Base-by-base conservation (phyloP, 306 rosid species). In the Coriaria nepalensis region DNA sequence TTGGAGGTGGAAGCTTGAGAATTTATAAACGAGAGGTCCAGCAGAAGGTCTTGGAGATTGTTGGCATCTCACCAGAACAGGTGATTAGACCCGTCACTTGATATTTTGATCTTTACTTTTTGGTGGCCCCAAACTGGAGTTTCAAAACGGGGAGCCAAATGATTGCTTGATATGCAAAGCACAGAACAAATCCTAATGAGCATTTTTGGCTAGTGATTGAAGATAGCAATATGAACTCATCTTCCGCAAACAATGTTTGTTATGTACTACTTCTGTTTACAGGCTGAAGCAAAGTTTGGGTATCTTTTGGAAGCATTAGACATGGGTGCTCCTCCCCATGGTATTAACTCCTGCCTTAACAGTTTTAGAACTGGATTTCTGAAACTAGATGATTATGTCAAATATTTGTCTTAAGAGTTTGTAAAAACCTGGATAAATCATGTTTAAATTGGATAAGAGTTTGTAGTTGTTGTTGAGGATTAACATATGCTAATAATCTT, bases 281-380 rank as follows among this genome's bases (percentile, higher is more conserved):
- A 85, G 95, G 98, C 95, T 43, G 98, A 90, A 73, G 83, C 79
- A 0, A 85, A 90, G 81, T 85, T 90, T 57, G 95, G 95, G 29
- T 81, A 81, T 66, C 94, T 90, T 67, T 83, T 90, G 34, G 98
- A 90, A 68, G 98, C 98, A 13, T 68, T 90, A 44, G 98, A 85
- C 85, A 90, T 85, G 94, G 98, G 95, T 46, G 98, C 95, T 70
- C 98, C 95, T 58, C 95, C 98, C 41, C 98, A 85, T 61, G 98
- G 98, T 90, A 84, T 65, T 46, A 52, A 6, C 33, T 55, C 61
- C 55, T 47, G 15, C 35, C 13, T 43, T 4, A 33, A 7, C 14
- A 10, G 10, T 47, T 8, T 5, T 11, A 10, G 39, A 7, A 40
- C 10, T 7, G 35, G 10, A 20, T 20, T 20, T 20, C 29, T 6